phyloP scores from a whole-genome alignment of 805 yeast genomes.

The Cyberlindnera mrakii region DNA sequence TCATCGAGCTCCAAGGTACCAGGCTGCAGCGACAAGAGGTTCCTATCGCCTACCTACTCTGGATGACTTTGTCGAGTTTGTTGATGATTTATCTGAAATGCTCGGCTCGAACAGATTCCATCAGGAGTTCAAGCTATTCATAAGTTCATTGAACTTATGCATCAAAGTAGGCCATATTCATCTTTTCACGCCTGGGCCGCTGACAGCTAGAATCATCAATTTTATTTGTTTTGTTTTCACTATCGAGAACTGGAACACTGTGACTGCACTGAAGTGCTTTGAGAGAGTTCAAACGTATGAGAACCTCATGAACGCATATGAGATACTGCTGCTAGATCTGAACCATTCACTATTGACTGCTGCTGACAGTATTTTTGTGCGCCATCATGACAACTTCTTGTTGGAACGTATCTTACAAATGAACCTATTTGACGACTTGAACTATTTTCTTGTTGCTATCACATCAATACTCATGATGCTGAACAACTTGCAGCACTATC shows the following conservation, averaged over 20 bases:
- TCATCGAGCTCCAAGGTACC: too few relatives aligned
- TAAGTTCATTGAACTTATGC: conserved; percentile 5
- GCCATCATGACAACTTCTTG: conserved; percentile 7
- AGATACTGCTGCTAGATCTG: conserved; percentile 17
- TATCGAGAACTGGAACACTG: conserved; percentile 7
- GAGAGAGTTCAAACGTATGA: conserved; percentile 14
- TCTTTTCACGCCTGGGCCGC: background rate
- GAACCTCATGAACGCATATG: conserved; percentile 17
- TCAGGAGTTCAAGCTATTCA: conserved; percentile 2
- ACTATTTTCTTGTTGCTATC: conserved; percentile 14
- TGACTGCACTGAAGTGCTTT: background rate
- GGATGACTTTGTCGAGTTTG: too few relatives aligned
- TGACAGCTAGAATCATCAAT: conserved; percentile 3
- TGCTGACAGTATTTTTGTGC: conserved; percentile 6
- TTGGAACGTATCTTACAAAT: conserved; percentile 11
- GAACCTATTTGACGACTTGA: conserved; percentile 19
- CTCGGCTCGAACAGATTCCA: background rate
- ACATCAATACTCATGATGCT: conserved; percentile 12
- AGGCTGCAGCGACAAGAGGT: too few relatives aligned
- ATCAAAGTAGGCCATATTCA: background rate
- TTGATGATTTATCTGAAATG: too few relatives aligned
- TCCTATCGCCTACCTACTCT: too few relatives aligned
- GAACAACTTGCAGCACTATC: conserved; percentile 13
- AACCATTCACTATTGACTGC: conserved; percentile 10
- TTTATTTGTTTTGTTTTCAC: background rate